Conservation (phyloP, 306 rosid species). For the Trifolium repens region DNA sequence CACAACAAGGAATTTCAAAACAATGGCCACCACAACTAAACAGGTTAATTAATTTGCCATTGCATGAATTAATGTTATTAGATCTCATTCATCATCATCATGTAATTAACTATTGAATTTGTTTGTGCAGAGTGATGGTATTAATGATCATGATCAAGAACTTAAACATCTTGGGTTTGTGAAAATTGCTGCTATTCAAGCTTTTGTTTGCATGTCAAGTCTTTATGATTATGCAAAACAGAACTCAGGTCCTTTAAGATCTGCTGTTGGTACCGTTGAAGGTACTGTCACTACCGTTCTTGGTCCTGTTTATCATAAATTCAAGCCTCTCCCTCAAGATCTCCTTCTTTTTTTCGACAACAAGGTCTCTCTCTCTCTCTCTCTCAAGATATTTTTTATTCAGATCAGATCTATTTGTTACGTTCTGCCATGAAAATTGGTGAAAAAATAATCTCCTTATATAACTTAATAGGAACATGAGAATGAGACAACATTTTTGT, state of each 20-base stretch:
- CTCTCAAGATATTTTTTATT: background rate
- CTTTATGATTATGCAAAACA: constrained; percentile 69
- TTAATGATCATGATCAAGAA: background rate
- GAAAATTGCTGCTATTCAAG: constrained; percentile 59
- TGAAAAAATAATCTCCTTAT: background rate
- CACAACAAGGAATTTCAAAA: background rate
- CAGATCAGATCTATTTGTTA: constrained; percentile 42
- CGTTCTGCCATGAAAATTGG: background rate
- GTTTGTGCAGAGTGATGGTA: constrained; percentile 40
- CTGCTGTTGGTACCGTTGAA: constrained; percentile 68
- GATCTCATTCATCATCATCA: background rate
- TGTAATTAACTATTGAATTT: background rate
- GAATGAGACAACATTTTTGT: background rate
- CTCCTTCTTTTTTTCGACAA: constrained; percentile 67
- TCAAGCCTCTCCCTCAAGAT: constrained; percentile 57
- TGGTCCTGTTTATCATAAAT: constrained; percentile 59
- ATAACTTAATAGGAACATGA: no score
- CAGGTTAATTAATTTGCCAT: background rate
- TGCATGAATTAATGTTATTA: background rate
- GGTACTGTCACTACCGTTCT: constrained; percentile 58
- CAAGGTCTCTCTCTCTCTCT: constrained; percentile 49
- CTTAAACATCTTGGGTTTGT: constrained; percentile 73
- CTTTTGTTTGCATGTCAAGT: constrained; percentile 57
- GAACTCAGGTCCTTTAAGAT: constrained; percentile 75
- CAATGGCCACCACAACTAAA: constrained; percentile 19